Conservation (phyloP, 75 land plant genomes). For the Selaginella tamariscina region DNA sequence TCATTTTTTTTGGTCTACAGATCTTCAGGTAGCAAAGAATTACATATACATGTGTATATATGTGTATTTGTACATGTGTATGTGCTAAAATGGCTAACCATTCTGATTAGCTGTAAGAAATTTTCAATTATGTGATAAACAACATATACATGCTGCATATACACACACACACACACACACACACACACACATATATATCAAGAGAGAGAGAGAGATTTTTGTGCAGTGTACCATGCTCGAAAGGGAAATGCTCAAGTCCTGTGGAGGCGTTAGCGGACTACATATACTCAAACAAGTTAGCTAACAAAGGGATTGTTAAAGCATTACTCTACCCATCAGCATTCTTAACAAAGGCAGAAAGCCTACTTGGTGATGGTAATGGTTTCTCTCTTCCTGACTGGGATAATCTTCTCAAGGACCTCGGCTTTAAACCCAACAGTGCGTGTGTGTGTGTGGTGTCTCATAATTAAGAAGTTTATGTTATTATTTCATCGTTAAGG, state of each 20-base stretch:
- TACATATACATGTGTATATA: no score
- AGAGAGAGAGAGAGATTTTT: no score
- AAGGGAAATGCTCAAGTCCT: background rate
- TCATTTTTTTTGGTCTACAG: background rate
- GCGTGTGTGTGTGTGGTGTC: no score
- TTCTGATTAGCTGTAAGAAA: no score
- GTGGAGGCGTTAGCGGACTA: background rate
- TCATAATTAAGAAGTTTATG: no score
- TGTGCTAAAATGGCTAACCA: no score
- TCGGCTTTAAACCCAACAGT: background rate
- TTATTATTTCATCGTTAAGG: no score
- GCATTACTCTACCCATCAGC: background rate
- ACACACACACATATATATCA: no score
- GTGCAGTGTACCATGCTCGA: background rate
- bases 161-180: no score
- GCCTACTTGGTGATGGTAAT: background rate
- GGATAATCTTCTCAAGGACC: background rate
- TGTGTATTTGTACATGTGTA: no score
- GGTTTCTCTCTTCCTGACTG: background rate
- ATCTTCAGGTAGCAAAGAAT: background rate
- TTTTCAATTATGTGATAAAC: no score
- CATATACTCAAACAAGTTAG: background rate
- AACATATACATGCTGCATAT: no score
- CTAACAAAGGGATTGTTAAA: background rate
- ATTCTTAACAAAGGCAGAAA: background rate